Percentiles rank a stretch among this genome's conserved stretches.
Evolutionary conservation across 1,284 basidiomycete species (phyloP).

Genomic region (Tylopilus orsonianus): DNA sequence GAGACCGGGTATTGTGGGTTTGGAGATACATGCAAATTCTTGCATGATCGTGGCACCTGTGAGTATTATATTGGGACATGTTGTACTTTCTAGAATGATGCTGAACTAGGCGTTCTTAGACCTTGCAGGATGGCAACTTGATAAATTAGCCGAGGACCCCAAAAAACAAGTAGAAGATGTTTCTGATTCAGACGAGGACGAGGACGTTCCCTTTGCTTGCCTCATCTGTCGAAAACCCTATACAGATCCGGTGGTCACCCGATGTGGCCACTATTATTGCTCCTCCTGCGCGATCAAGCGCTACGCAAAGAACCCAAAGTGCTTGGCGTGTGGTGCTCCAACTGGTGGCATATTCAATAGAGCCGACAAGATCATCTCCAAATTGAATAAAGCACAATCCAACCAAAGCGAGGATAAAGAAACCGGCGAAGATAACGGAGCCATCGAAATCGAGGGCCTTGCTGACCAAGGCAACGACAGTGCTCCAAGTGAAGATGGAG

Average conservation of each 20-base stretch:
- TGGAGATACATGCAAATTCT: slow-evolving; percentile 97
- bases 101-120: slow-evolving; percentile 54
- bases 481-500: slow-evolving; percentile 33
- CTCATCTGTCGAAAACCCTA: slow-evolving; percentile 94
- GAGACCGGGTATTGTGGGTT: slow-evolving; percentile 99
- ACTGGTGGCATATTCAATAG: slow-evolving; percentile 96
- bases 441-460: slow-evolving; percentile 66
- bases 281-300: slow-evolving; percentile 92
- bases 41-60: slow-evolving; percentile 88
- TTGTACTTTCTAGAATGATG: slow-evolving; percentile 8
- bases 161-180: slow-evolving; percentile 58
- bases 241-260: slow-evolving; percentile 92
- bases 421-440: slow-evolving; percentile 39
- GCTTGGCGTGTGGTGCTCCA: slow-evolving; percentile 89
- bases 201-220: slow-evolving; percentile 97
- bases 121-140: slow-evolving; percentile 97
- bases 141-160: slow-evolving; percentile 75
- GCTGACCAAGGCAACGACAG: slow-evolving; percentile 33
- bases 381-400: slow-evolving; percentile 64
- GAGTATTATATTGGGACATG: slow-evolving; percentile 34
- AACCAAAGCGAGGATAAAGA: slow-evolving; percentile 47
- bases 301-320: slow-evolving; percentile 93
- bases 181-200: slow-evolving; percentile 68
- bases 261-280: slow-evolving; percentile 98
- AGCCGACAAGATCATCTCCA: slow-evolving; percentile 80